These are phyloP conservation scores for Drechslera avenae DNA, from an alignment of 2,329 filamentous ascomycete genomes.

Conservation along the genomic window DNA sequence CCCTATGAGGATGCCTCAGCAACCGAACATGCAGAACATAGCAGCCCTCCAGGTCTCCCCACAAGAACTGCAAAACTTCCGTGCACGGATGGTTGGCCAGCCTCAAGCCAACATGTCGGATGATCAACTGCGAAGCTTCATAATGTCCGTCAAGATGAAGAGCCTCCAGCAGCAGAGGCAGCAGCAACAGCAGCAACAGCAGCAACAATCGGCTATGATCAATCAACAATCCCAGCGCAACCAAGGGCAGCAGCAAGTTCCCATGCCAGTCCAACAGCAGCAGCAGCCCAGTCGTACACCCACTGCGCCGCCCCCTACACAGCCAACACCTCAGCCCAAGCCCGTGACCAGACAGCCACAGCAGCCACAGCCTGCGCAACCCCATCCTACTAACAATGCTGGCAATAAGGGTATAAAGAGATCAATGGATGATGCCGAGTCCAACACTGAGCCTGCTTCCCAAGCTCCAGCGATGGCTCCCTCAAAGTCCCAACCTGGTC, in stretches of 20 bases:
- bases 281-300: constrained; percentile 33
- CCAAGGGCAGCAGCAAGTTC: constrained; percentile 13
- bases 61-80: constrained; percentile 50
- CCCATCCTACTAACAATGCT: constrained; percentile 21
- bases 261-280: constrained; percentile 18
- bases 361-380: constrained; percentile 27
- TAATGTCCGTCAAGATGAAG: constrained; percentile 32
- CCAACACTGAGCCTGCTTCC: constrained; percentile 38
- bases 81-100: constrained; percentile 36
- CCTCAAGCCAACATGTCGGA: constrained; percentile 37
- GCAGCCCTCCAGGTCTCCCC: constrained; percentile 40
- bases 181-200: constrained; percentile 15
- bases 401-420: constrained; percentile 43
- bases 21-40: constrained; percentile 35
- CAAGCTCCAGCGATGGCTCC: constrained; percentile 46
- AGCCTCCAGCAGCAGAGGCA: constrained; percentile 33
- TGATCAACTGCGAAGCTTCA: constrained; percentile 35
- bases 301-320: constrained; percentile 27
- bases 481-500: constrained; percentile 38
- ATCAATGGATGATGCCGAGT: constrained; percentile 52
- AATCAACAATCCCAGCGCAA: constrained; percentile 16
- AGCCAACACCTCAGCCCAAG: constrained; percentile 32
- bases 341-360: constrained; percentile 25
- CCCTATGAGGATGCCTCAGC: constrained; percentile 35
- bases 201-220: constrained; percentile 10